A percentile compares a stretch with the other conserved stretches of the same genome.
These are phyloP conservation scores for Spatholobus suberectus DNA, from an alignment of 306 rosid species.

Conservation along the genomic window DNA sequence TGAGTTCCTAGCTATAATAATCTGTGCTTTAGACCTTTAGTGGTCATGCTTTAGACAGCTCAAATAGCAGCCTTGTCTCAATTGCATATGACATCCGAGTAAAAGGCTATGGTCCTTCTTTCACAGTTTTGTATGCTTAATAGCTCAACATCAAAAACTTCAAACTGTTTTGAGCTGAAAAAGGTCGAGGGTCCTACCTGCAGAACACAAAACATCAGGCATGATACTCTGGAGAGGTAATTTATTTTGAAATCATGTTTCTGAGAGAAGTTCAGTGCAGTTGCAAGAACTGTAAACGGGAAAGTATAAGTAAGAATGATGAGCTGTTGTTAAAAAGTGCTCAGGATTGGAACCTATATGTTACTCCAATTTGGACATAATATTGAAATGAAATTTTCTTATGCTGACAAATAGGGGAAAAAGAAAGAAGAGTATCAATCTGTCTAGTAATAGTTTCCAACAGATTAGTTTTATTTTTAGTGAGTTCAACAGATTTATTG, in stretches of 20 bases:
- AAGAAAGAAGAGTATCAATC: neutral
- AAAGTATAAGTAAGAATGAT: slow-evolving; percentile 11
- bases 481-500: slow-evolving; percentile 1
- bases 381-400: neutral
- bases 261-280: neutral
- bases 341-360: neutral
- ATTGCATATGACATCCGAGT: slow-evolving; percentile 87
- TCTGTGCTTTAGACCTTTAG: neutral
- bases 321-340: neutral
- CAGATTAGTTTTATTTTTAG: neutral
- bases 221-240: neutral
- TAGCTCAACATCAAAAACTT: slow-evolving; percentile 94
- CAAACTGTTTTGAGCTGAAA: slow-evolving; percentile 94
- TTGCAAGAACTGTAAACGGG: neutral
- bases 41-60: slow-evolving; percentile 6
- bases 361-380: neutral
- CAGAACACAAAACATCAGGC: slow-evolving; percentile 35
- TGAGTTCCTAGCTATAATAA: slow-evolving; percentile 11
- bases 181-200: slow-evolving; percentile 99
- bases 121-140: slow-evolving; percentile 76
- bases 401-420: neutral
- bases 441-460: neutral
- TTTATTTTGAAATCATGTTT: neutral
- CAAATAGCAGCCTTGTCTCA: slow-evolving; percentile 33
- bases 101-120: slow-evolving; percentile 88